Conservation (phyloP, 139 green algal genomes). For the Trebouxia sp. region DNA sequence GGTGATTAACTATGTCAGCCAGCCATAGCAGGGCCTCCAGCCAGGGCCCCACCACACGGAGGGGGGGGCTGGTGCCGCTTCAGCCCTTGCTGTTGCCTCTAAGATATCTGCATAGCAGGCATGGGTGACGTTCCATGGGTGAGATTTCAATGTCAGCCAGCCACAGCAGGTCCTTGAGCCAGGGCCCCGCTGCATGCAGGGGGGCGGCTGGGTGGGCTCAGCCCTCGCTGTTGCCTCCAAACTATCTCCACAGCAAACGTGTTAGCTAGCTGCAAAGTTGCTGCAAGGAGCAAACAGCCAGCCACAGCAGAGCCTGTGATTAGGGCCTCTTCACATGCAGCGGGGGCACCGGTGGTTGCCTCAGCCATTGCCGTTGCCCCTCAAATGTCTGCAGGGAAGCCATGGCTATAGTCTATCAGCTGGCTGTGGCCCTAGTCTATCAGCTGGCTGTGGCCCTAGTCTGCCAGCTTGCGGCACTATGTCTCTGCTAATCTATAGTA, state of each 20-base stretch:
- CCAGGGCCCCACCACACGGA: neutral
- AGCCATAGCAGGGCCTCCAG: neutral
- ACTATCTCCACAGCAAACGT: neutral
- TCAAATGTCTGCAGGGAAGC: neutral
- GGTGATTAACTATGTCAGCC: neutral
- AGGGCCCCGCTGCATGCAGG: slow-evolving; percentile 35
- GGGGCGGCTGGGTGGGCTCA: slow-evolving; percentile 9
- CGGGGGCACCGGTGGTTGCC: too few species aligned
- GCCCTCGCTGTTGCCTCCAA: neutral
- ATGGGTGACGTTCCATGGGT: too few species aligned
- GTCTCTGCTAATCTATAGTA: too few species aligned
- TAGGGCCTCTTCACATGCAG: neutral
- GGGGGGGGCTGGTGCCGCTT: too few species aligned
- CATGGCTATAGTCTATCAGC: too few species aligned
- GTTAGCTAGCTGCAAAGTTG: too few species aligned
- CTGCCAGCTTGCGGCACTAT: too few species aligned
- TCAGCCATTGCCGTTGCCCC: too few species aligned
- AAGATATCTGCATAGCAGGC: neutral
- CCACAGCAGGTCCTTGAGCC: slow-evolving; percentile 48
- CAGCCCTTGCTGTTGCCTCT: too few species aligned
- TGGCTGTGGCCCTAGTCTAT: too few species aligned
- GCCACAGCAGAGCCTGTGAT: neutral
- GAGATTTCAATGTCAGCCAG: too few species aligned
- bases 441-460: too few species aligned
- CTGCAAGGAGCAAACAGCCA: neutral